Evolutionary conservation across 257 asterid species (phyloP).

Genomic region (Ocimum tenuiflorum): DNA sequence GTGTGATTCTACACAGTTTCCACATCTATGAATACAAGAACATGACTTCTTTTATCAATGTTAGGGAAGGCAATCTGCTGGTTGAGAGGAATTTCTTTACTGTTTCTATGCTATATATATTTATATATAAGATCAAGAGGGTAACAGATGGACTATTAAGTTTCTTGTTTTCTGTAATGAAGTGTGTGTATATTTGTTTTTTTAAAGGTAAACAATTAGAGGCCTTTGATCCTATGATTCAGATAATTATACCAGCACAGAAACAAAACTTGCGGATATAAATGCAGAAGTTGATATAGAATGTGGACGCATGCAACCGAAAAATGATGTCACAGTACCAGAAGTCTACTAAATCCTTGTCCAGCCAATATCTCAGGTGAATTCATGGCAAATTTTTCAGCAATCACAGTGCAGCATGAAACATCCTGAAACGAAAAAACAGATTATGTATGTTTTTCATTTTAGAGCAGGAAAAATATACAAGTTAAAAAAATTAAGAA

Average conservation of each 20-base stretch:
- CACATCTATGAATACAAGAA: background rate
- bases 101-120: too few species aligned
- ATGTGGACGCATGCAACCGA: background rate
- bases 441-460: background rate
- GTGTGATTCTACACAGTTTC: background rate
- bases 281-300: too few species aligned
- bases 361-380: conserved; percentile 70
- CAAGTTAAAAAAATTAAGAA: too few species aligned
- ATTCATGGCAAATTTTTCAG: conserved; percentile 47
- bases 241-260: too few species aligned
- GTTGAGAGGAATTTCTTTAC: background rate
- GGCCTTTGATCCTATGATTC: too few species aligned
- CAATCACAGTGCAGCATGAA: conserved; percentile 63
- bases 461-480: background rate
- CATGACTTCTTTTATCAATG: too few species aligned
- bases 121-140: too few species aligned
- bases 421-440: conserved; percentile 47
- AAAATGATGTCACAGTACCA: conserved; percentile 39
- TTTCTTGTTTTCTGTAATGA: background rate
- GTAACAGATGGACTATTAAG: background rate
- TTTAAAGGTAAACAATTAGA: background rate
- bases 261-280: too few species aligned
- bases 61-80: too few species aligned
- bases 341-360: conserved; percentile 71
- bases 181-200: background rate